Conservation (phyloP, 306 rosid species). For the Pueraria montana region DNA sequence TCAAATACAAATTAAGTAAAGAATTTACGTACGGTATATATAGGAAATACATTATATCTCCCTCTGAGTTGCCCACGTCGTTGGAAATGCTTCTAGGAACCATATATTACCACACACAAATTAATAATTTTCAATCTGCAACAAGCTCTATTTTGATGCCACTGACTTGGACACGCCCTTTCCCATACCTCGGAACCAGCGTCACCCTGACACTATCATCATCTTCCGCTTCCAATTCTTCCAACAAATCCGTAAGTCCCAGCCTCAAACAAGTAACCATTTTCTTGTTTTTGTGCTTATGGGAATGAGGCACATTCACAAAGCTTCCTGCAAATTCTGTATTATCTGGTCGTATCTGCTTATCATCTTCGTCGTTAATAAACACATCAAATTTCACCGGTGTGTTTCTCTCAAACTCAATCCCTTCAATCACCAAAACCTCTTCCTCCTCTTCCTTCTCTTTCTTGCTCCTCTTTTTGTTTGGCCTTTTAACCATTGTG, state of each 20-base stretch:
- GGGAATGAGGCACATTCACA: conserved; percentile 77
- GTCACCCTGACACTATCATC: conserved; percentile 79
- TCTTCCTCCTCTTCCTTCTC: conserved; percentile 68
- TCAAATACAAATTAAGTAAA: no score
- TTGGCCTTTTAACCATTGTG: conserved; percentile 64
- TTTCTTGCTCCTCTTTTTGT: conserved; percentile 56
- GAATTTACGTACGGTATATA: no score
- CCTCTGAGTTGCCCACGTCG: no score
- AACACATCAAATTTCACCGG: conserved; percentile 77
- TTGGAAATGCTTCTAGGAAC: no score
- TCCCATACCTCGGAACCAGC: conserved; percentile 74
- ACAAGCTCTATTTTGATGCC: conserved; percentile 64
- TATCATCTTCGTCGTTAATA: conserved; percentile 80
- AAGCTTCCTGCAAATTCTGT: conserved; percentile 91
- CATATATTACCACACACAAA: no score
- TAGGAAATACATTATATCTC: no score
- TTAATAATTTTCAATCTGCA: conserved; percentile 25
- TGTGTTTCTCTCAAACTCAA: conserved; percentile 60
- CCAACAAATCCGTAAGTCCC: conserved; percentile 74
- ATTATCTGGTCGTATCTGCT: conserved; percentile 48
- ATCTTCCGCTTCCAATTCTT: conserved; percentile 79
- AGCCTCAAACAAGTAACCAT: conserved; percentile 57
- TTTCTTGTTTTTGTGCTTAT: conserved; percentile 54
- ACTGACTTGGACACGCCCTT: conserved; percentile 55
- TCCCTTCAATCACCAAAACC: conserved; percentile 66